Base-by-base conservation (phyloP, 1,284 basidiomycete genomes). In the Cutaneotrichosporon sp. region DNA sequence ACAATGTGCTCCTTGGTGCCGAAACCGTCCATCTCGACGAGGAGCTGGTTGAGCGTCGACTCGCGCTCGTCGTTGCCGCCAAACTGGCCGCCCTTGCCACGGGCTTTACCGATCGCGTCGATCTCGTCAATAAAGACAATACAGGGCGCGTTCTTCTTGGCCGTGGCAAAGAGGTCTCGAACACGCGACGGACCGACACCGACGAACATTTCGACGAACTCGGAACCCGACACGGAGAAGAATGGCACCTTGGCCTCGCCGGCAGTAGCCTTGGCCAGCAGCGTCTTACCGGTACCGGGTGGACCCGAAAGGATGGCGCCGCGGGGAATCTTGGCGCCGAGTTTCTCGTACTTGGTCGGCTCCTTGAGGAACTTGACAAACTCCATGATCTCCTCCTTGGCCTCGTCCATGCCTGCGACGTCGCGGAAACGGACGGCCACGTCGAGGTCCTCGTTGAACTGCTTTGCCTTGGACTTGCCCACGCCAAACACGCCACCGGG, bases 191-290 rank as follows among this genome's bases (percentile, higher is more conserved):
- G 92, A 65, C 94, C 94, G 52, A 98, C 96, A 78, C 94, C 94
- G 60, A 99, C 96, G 71, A 98, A 99, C 92, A 98, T 97, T 78
- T 99, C 96, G 59, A 99, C 92, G 69, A 99, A 98, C 73, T 98
- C 96, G 51, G 94, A 97, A 51, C 96, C 94, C 41, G 94, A 97
- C 37, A 98, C 94, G 22, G 91, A 96, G 51, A 97, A 81, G 85
- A 98, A 99, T 37, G 94, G 94, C 3, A 97, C 94, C 45, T 84
- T 88, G 9, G 94, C 94, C 76, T 98, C 94, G 48, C 94, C 94
- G 2, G 96, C 96, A 4, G 96, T 97, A 1, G 96, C 96, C 77
- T 98, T 98, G 33, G 96, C 96, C 33, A 98, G 82, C 18, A 99
- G 79, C 3, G 96, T 99, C 79, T 98, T 98, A 76, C 96, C 96